Conservation (phyloP, 1,139 yeast genomes). For the Scheffersomyces stambukii region DNA sequence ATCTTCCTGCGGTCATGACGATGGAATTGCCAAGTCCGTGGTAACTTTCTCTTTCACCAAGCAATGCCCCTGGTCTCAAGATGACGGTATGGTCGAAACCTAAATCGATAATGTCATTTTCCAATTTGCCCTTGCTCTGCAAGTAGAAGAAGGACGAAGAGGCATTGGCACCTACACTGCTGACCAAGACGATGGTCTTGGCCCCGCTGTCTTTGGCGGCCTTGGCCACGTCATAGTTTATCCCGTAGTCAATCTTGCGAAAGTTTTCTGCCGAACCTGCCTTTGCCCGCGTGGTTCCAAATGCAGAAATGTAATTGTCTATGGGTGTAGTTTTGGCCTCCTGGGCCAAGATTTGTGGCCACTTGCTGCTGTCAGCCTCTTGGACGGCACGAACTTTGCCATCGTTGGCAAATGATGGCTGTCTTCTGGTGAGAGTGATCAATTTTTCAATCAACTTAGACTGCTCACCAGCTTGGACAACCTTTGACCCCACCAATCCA, state of each 20-base stretch:
- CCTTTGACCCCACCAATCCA: slow-evolving; percentile 53
- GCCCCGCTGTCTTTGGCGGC: slow-evolving; percentile 68
- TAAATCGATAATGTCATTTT: slow-evolving; percentile 52
- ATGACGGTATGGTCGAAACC: slow-evolving; percentile 66
- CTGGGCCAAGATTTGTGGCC: slow-evolving; percentile 30
- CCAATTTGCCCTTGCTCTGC: slow-evolving; percentile 61
- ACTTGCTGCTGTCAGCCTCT: slow-evolving; percentile 28
- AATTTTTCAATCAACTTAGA: slow-evolving; percentile 29
- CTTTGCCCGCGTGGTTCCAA: slow-evolving; percentile 70
- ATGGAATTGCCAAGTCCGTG: slow-evolving; percentile 33
- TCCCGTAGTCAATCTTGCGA: slow-evolving; percentile 63
- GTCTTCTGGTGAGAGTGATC: slow-evolving; percentile 45
- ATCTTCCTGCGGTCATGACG: slow-evolving; percentile 24
- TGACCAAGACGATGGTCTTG: slow-evolving; percentile 59
- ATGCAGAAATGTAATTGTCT: slow-evolving; percentile 48
- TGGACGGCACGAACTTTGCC: slow-evolving; percentile 7
- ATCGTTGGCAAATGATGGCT: slow-evolving; percentile 14
- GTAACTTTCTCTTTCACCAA: slow-evolving; percentile 53
- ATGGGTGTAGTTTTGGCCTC: slow-evolving; percentile 13
- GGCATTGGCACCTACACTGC: slow-evolving; percentile 55
- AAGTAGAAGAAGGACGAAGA: slow-evolving; percentile 54
- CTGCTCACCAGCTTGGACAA: slow-evolving; percentile 35
- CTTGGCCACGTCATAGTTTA: slow-evolving; percentile 59
- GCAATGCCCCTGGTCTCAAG: slow-evolving; percentile 63
- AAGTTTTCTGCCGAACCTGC: slow-evolving; percentile 72